Evolutionary conservation across 352 stramenopile species (phyloP), one percentile per base, ranked within the genome.

Genomic region (Phytophthora capsici): DNA sequence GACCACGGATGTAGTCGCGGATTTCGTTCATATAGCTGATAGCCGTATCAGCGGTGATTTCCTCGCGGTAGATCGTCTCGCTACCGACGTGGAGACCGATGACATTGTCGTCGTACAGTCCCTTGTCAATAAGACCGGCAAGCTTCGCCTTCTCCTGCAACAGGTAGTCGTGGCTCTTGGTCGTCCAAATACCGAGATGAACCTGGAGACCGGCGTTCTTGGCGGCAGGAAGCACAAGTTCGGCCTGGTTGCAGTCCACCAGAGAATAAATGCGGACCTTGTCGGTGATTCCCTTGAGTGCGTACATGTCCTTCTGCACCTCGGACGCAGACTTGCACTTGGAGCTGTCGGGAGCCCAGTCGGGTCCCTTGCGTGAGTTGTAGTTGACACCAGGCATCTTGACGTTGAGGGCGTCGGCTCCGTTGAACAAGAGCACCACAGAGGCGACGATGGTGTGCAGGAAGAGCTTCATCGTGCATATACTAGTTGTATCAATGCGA

Each of bases 381-480:
- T 91, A 93, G 74, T 93, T 91, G 57, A 91, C 65, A n/a, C 85
- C 83, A 25, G 81, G 76, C 53, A 93, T 70, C 30, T 73, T 80
- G 44, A 88, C 78, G 50, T 84, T 82, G 43, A 85, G 64, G 38
- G 66, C 73, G 20, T 84, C 52, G 20, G 50, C 34, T 25, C 54
- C 40, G 3, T 40, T 20, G 17, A 62, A 26, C 41, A 72, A 14
- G 34, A 77, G 45, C 50, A 69, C 30, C 38, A 47, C 40, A 1
- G 58, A 54, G 12, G 64, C 58, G 34, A 73, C 17, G 43, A 74
- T 7, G 5, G 52, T 62, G 4, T 61, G 66, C 1, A 73, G 13
- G 71, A 78, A 41, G 66, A 90, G 17, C 44, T 73, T 73, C 68
- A 77, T 73, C 2, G 4, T 60, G 38, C 12, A 64, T 41, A 57